phyloP scores from a whole-genome alignment of 352 stramenopile species.

The Globisporangium perplexum region DNA sequence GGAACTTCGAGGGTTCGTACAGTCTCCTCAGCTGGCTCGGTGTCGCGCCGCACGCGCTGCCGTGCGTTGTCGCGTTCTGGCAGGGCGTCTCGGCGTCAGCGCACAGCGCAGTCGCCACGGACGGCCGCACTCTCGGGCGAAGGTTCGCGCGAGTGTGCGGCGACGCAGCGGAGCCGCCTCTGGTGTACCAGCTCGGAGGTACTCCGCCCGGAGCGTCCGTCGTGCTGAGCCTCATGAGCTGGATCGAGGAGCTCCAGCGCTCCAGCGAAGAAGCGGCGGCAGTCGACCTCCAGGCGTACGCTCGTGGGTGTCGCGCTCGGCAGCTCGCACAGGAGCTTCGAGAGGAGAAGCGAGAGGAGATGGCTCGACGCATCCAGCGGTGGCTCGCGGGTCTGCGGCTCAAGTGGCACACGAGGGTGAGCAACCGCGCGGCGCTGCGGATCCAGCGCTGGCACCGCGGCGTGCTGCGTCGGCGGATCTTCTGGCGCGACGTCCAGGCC shows the following conservation, averaged over 20 bases:
- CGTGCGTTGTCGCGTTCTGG: conserved; percentile 37
- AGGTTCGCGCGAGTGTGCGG: conserved; percentile 14
- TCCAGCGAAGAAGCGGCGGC: conserved; percentile 11
- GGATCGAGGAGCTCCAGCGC: conserved; percentile 13
- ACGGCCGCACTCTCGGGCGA: neutral
- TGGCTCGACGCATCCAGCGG: conserved; percentile 13
- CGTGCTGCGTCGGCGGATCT: conserved; percentile 10
- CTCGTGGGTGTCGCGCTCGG: conserved; percentile 9
- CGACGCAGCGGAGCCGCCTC: neutral
- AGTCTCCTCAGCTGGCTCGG: conserved; percentile 31
- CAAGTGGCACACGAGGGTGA: conserved; percentile 15
- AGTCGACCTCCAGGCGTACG: conserved; percentile 14
- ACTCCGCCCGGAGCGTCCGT: neutral
- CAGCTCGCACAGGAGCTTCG: conserved; percentile 16
- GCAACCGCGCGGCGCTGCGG: conserved; percentile 12
- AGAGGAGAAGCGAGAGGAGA: conserved; percentile 12
- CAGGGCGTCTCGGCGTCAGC: conserved; percentile 13
- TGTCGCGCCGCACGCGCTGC: conserved; percentile 13
- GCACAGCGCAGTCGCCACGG: neutral
- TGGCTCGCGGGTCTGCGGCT: conserved; percentile 19
- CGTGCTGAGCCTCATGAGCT: conserved; percentile 10
- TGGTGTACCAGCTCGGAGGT: neutral
- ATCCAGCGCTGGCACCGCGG: conserved; percentile 23
- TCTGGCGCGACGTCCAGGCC: conserved; percentile 16
- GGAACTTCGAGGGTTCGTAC: conserved; percentile 1